A percentile compares a stretch with the other conserved stretches of the same genome.
Evolutionary conservation across 2,329 filamentous ascomycete species (phyloP).

Genomic region (Alternaria rosae): DNA sequence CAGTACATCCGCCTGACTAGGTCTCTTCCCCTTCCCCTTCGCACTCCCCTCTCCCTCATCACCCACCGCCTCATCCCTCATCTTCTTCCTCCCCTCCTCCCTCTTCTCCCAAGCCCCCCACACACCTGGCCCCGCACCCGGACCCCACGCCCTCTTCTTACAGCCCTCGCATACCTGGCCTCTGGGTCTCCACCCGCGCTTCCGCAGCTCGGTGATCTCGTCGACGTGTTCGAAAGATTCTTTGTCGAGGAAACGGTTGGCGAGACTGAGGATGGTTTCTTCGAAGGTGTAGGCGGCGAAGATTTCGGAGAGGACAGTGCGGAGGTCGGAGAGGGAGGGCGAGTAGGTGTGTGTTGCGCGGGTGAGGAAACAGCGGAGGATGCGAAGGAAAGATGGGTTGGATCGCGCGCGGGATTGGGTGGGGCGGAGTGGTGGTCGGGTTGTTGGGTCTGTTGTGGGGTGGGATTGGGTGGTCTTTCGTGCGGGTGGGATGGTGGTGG

Average conservation of each 20-base stretch:
- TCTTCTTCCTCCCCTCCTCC: conserved; percentile 46
- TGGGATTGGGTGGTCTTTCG: conserved; percentile 30
- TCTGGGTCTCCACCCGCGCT: conserved; percentile 86
- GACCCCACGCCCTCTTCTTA: conserved; percentile 83
- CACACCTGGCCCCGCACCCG: conserved; percentile 77
- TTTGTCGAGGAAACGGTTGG: conserved; percentile 85
- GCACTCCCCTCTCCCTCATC: conserved; percentile 47
- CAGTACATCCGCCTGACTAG: conserved; percentile 13
- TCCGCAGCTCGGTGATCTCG: conserved; percentile 75
- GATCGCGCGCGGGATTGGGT: conserved; percentile 45
- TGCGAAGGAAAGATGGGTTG: conserved; percentile 83
- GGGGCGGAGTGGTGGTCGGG: conserved; percentile 33
- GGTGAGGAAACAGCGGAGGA: conserved; percentile 86
- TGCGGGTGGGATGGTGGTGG: conserved; percentile 58
- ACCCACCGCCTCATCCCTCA: conserved; percentile 59
- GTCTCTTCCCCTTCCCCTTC: conserved; percentile 52
- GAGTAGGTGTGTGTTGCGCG: conserved; percentile 77
- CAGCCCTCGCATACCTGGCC: conserved; percentile 90
- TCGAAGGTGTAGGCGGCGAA: conserved; percentile 97
- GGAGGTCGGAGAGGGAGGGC: conserved; percentile 85
- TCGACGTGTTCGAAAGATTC: conserved; percentile 86
- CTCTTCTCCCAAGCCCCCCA: conserved; percentile 82
- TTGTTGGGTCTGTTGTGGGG: conserved; percentile 24
- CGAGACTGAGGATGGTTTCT: conserved; percentile 83
- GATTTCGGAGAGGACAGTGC: conserved; percentile 83